These are phyloP conservation scores for Claviceps sorghi DNA, from an alignment of 2,329 filamentous ascomycete species.

Conservation along the genomic window DNA sequence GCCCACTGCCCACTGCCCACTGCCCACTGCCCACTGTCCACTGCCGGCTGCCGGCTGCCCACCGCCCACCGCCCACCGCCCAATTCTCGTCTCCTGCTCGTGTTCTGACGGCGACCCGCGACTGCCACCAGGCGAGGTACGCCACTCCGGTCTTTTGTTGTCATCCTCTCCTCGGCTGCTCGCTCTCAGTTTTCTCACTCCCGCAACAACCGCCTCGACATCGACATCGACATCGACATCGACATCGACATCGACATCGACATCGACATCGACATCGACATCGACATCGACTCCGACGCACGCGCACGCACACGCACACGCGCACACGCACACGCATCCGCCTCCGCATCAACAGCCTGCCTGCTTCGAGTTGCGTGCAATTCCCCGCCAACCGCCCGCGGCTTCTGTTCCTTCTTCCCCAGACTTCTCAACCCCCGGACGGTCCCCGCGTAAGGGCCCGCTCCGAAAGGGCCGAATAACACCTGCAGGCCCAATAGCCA, in stretches of 20 bases:
- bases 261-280: not conserved
- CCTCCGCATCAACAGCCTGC: not conserved
- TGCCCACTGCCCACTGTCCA: not conserved
- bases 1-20: not conserved
- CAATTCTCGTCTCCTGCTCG: not conserved
- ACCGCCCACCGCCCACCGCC: not conserved
- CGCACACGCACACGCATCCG: too few relatives aligned
- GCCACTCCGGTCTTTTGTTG: not conserved
- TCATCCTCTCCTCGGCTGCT: not conserved
- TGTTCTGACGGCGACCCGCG: not conserved
- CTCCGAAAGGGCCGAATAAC: slow-evolving; percentile 24
- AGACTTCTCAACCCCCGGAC: slow-evolving; percentile 5
- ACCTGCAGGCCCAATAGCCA: slow-evolving; percentile 16
- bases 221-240: not conserved
- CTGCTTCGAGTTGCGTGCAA: not conserved
- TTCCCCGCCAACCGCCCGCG: not conserved
- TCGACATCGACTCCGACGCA: not conserved
- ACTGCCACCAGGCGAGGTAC: not conserved
- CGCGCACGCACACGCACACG: too few relatives aligned
- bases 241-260: not conserved
- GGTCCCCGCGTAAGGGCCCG: slow-evolving; percentile 19
- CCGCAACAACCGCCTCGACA: not conserved
- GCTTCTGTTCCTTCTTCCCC: slow-evolving; percentile 6
- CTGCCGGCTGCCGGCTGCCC: not conserved
- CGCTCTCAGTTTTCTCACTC: not conserved